A percentile compares a stretch with the other conserved stretches of the same genome.
Evolutionary conservation across 805 yeast species (phyloP).

Genomic region (Pichia cabralensis): DNA sequence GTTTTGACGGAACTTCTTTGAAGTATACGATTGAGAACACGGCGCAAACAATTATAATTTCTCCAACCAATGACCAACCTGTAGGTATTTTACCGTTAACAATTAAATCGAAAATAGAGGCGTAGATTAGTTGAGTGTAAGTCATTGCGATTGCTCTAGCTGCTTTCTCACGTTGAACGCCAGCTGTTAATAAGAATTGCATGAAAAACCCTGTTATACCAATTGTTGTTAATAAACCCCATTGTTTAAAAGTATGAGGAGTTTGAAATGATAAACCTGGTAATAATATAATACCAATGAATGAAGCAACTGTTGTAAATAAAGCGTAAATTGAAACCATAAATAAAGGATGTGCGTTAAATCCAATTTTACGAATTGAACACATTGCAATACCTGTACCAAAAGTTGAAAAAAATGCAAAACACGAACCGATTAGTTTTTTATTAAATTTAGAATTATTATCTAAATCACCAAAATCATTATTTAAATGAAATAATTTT

Average conservation of each 20-base stretch:
- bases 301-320: conserved; percentile 45
- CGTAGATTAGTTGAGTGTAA: conserved; percentile 71
- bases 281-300: conserved; percentile 38
- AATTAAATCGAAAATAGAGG: conserved; percentile 61
- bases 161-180: conserved; percentile 74
- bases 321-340: conserved; percentile 72
- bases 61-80: conserved; percentile 58
- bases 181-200: conserved; percentile 74
- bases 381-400: conserved; percentile 67
- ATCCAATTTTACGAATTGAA: conserved; percentile 65
- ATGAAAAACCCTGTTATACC: conserved; percentile 76
- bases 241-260: conserved; percentile 55
- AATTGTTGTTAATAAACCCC: conserved; percentile 50
- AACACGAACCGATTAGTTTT: conserved; percentile 50
- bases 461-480: background rate
- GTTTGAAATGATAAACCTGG: conserved; percentile 52
- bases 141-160: conserved; percentile 66
- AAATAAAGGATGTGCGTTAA: conserved; percentile 67
- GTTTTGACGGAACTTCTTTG: conserved; percentile 21
- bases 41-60: conserved; percentile 52
- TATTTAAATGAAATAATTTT: conserved; percentile 23
- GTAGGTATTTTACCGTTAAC: conserved; percentile 72
- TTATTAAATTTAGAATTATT: conserved; percentile 10
- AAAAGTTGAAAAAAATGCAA: conserved; percentile 56
- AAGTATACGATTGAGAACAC: conserved; percentile 51